Percentiles rank a stretch among this genome's conserved stretches.
These are phyloP conservation scores for Boletus speciosus DNA, from an alignment of 768 basidiomycete species.

Conservation along the genomic window DNA sequence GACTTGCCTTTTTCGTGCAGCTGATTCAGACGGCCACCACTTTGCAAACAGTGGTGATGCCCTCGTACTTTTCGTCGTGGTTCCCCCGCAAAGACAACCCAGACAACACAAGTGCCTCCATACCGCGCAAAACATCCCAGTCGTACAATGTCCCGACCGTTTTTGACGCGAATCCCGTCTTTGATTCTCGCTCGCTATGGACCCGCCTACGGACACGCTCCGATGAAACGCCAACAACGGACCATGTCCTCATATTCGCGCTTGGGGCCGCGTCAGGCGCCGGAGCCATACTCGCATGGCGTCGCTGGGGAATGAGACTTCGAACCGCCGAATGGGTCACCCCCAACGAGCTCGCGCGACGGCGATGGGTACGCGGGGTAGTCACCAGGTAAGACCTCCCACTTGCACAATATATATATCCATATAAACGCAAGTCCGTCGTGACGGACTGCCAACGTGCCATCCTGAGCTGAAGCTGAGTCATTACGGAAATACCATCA, in stretches of 20 bases:
- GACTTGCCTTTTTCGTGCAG: slow-evolving; percentile 2
- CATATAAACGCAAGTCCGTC: not conserved
- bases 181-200: not conserved
- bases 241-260: slow-evolving; percentile 6
- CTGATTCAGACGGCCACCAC: no score
- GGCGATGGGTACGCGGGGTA: slow-evolving; percentile 71
- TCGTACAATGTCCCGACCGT: not conserved
- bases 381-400: slow-evolving; percentile 68
- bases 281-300: slow-evolving; percentile 33
- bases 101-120: not conserved
- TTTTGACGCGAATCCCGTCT: not conserved
- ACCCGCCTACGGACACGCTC: not conserved
- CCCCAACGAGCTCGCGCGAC: slow-evolving; percentile 51
- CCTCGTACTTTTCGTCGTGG: slow-evolving; percentile 9
- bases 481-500: not conserved
- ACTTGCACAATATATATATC: not conserved
- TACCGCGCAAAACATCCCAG: not conserved
- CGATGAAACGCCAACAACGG: not conserved
- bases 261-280: slow-evolving; percentile 17
- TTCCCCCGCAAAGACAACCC: slow-evolving; percentile 1
- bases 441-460: not conserved
- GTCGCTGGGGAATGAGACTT: slow-evolving; percentile 57
- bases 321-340: slow-evolving; percentile 68
- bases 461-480: not conserved
- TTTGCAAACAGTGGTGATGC: not conserved